Conservation (phyloP, 2,329 filamentous ascomycete genomes). For the Penicillium verrucosum region DNA sequence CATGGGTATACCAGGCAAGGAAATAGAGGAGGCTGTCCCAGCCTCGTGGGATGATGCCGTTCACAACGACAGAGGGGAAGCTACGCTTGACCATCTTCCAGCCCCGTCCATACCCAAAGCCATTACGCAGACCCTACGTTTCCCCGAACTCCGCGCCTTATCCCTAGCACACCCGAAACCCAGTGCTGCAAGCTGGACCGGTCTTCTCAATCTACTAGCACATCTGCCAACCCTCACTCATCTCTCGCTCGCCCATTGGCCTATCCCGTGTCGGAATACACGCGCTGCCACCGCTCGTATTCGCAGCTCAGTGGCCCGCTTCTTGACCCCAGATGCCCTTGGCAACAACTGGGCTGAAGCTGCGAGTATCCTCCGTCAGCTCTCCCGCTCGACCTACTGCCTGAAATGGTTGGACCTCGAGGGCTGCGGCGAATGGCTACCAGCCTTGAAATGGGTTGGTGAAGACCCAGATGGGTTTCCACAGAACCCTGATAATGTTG, state of each 20-base stretch:
- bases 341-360: slow-evolving; percentile 58
- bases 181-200: slow-evolving; percentile 51
- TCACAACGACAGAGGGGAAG: slow-evolving; percentile 1
- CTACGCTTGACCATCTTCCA: neutral
- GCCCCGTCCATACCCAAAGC: slow-evolving; percentile 17
- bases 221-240: slow-evolving; percentile 58
- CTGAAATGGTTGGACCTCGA: slow-evolving; percentile 62
- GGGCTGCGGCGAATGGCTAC: slow-evolving; percentile 56
- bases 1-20: neutral
- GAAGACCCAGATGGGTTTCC: slow-evolving; percentile 27
- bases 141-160: slow-evolving; percentile 55
- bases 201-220: slow-evolving; percentile 53
- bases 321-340: slow-evolving; percentile 45
- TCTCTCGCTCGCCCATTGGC: slow-evolving; percentile 62
- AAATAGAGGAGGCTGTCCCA: slow-evolving; percentile 25
- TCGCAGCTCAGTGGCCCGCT: slow-evolving; percentile 38
- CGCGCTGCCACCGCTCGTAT: slow-evolving; percentile 49
- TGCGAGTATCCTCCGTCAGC: slow-evolving; percentile 53
- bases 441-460: slow-evolving; percentile 49
- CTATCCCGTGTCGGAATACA: slow-evolving; percentile 56
- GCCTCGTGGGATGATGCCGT: slow-evolving; percentile 43
- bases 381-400: slow-evolving; percentile 56
- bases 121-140: slow-evolving; percentile 36
- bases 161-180: slow-evolving; percentile 54
- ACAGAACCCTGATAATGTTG: slow-evolving; percentile 21